Percentiles rank a stretch among this genome's conserved stretches.
phyloP scores from a whole-genome alignment of 2,329 filamentous ascomycete genomes.

The Colletotrichum sojae region DNA sequence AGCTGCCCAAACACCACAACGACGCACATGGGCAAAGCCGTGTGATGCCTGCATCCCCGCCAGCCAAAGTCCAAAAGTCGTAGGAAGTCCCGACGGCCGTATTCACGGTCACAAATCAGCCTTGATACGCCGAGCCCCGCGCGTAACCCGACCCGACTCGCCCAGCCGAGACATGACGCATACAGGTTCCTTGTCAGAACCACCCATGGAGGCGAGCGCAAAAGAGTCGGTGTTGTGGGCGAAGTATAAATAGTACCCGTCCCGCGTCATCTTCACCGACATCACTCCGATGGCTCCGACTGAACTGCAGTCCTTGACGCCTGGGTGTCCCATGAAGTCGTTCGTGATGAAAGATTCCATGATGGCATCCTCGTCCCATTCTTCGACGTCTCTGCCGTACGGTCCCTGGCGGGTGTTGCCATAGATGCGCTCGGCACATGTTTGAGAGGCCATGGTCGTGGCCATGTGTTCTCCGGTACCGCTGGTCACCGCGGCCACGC shows the following conservation, averaged over 20 bases:
- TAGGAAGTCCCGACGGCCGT: not conserved
- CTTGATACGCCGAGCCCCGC: slow-evolving; percentile 67
- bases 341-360: slow-evolving; percentile 83
- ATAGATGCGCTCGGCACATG: slow-evolving; percentile 89
- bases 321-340: slow-evolving; percentile 96
- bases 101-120: slow-evolving; percentile 37
- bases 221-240: slow-evolving; percentile 95
- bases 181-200: slow-evolving; percentile 79
- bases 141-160: slow-evolving; percentile 66
- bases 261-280: slow-evolving; percentile 85
- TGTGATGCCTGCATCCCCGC: not conserved
- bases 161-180: slow-evolving; percentile 89
- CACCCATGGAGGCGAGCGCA: slow-evolving; percentile 90
- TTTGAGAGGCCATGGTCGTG: slow-evolving; percentile 90
- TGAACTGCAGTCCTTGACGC: slow-evolving; percentile 84
- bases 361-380: slow-evolving; percentile 82
- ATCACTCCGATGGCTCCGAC: slow-evolving; percentile 92
- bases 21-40: not conserved
- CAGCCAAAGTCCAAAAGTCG: not conserved
- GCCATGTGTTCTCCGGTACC: slow-evolving; percentile 99
- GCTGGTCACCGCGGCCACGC: slow-evolving; percentile 89
- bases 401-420: slow-evolving; percentile 73
- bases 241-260: slow-evolving; percentile 89
- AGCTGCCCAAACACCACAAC: not conserved
- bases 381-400: slow-evolving; percentile 74